These are phyloP conservation scores for Trifolium fragiferum DNA, from an alignment of 306 rosid genomes.

Conservation along the genomic window DNA sequence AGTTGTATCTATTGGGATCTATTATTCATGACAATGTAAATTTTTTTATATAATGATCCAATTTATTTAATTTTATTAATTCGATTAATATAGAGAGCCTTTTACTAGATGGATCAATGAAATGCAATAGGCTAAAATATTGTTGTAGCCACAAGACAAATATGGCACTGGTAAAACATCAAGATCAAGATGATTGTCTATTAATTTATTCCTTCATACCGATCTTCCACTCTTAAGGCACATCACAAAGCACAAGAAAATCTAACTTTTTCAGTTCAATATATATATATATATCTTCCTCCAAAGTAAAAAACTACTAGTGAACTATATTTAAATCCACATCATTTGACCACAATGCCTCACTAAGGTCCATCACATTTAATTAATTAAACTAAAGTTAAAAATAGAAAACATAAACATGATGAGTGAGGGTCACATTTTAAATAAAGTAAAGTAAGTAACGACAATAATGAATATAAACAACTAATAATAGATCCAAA, in stretches of 20 bases:
- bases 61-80: neutral
- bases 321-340: conserved; percentile 39
- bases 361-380: conserved; percentile 42
- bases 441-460: conserved; percentile 26
- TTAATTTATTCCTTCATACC: conserved; percentile 32
- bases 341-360: conserved; percentile 42
- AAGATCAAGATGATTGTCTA: conserved; percentile 58
- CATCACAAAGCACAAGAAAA: conserved; percentile 65
- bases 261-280: conserved; percentile 47
- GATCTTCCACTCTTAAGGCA: conserved; percentile 46
- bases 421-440: conserved; percentile 38
- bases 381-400: conserved; percentile 23
- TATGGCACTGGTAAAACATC: conserved; percentile 54
- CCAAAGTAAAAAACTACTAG: conserved; percentile 33
- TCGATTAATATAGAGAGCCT: conserved; percentile 27
- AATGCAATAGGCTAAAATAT: conserved; percentile 25
- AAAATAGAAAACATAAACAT: conserved; percentile 38
- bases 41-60: too few relatives aligned
- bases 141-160: conserved; percentile 48
- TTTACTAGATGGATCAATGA: conserved; percentile 30
- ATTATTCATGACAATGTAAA: too few relatives aligned
- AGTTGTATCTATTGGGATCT: too few relatives aligned
- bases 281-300: conserved; percentile 33
- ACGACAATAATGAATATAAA: conserved; percentile 33
- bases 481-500: conserved; percentile 47